Conservation (phyloP, 2,329 filamentous ascomycete species). For the Fusarium falciforme region DNA sequence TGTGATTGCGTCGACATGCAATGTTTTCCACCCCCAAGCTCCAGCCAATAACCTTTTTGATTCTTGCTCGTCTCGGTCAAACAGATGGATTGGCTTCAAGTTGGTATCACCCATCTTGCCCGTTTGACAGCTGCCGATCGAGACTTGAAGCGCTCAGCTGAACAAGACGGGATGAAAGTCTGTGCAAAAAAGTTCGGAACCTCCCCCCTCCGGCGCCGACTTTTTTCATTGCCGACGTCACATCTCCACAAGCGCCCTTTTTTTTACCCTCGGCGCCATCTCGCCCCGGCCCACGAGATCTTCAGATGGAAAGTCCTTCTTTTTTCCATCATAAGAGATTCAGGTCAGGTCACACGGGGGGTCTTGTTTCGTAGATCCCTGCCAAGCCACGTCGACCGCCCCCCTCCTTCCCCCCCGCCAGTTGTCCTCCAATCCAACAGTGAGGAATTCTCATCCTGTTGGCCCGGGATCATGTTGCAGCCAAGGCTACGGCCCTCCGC, state of each 20-base stretch:
- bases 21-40: background rate
- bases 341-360: conserved; percentile 5
- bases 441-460: background rate
- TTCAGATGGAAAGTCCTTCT: conserved; percentile 27
- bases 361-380: conserved; percentile 7
- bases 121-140: conserved; percentile 11
- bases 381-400: conserved; percentile 8
- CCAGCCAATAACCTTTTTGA: background rate
- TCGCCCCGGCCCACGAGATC: conserved; percentile 9
- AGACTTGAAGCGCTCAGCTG: background rate
- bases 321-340: background rate
- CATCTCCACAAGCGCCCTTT: conserved; percentile 19
- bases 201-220: conserved; percentile 21
- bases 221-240: conserved; percentile 24
- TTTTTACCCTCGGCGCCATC: background rate
- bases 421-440: background rate
- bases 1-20: background rate
- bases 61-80: background rate
- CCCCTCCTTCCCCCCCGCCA: background rate
- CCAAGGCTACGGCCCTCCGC: conserved; percentile 14
- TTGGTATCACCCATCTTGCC: conserved; percentile 10
- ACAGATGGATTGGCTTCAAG: conserved; percentile 19
- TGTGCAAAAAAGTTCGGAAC: conserved; percentile 1
- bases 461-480: conserved; percentile 9
- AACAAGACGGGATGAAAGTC: background rate